Evolutionary conservation across 768 basidiomycete genomes (phyloP).

Genomic region (Termitomyces sp.): DNA sequence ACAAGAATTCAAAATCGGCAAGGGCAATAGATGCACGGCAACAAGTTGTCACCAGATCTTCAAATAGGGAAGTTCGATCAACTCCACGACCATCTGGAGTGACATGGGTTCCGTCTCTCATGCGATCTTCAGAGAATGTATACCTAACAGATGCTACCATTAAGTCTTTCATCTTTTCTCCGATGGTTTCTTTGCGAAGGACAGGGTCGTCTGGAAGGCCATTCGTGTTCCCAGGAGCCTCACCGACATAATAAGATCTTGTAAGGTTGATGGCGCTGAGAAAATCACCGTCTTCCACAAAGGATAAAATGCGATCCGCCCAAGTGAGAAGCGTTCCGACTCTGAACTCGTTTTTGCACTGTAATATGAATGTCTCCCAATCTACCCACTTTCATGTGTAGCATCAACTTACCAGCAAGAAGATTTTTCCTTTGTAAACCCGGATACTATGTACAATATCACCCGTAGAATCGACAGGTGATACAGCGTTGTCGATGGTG

Average conservation of each 20-base stretch:
- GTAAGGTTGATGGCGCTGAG: constrained; percentile 85
- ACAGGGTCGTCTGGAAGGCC: constrained; percentile 67
- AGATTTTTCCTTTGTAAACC: constrained; percentile 87
- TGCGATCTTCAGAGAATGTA: constrained; percentile 92
- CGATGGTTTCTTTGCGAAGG: constrained; percentile 61
- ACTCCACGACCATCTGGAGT: constrained; percentile 85
- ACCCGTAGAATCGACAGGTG: constrained; percentile 43
- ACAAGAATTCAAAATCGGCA: constrained; percentile 79
- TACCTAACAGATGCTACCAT: constrained; percentile 86
- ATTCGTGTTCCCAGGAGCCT: constrained; percentile 81
- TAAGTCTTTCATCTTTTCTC: constrained; percentile 71
- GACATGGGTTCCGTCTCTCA: constrained; percentile 83
- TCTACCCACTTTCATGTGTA: background rate
- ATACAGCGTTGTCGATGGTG: constrained; percentile 39
- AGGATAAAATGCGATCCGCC: constrained; percentile 86
- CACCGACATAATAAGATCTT: constrained; percentile 73
- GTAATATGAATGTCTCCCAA: constrained; percentile 6
- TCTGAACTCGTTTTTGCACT: constrained; percentile 63
- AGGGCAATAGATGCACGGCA: constrained; percentile 78
- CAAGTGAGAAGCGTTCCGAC: constrained; percentile 89
- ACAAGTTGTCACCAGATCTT: constrained; percentile 75
- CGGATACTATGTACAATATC: constrained; percentile 68
- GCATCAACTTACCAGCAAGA: constrained; percentile 66
- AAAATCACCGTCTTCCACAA: constrained; percentile 85
- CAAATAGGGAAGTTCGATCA: constrained; percentile 86